Base-by-base conservation (phyloP, 371 early-diverging fungal genomes). In the Saksenaea vasiformis region DNA sequence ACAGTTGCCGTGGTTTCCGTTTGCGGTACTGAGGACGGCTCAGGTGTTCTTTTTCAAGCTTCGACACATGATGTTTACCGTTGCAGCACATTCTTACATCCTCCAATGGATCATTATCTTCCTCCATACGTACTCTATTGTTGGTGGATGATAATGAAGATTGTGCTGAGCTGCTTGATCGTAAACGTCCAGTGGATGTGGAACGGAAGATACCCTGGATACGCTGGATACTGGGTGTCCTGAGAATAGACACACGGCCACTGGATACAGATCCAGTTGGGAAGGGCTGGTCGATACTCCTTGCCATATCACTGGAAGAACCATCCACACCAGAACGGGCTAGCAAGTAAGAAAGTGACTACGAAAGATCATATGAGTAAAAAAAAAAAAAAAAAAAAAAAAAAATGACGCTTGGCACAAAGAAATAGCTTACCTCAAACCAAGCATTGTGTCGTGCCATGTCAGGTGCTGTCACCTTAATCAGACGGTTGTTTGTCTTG, bases 401-500 rank as follows among this genome's bases (percentile, higher is more conserved):
- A 41, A 3, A 19, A 10, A 43, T 17, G 15, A 41, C 8, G 24
- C 1, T 8, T 8, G 24, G 17, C 28, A 28, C n/a, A 17, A 28
- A 2, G 24, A 0, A 11, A 19, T 53, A 47, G 11, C 14, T 66
- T 74, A 76, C 80, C 69, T 77, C 78, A 51, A 73, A 65, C 93
- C 93, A 92, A 36, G 81, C 70, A 13, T 89, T 86, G 62, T 92
- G 93, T 38, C 85, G 84, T 14, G 83, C 80, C 55, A 84, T 80
- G 13, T 74, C 82, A 5, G 80, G 82, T 1, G 93, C 93, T 44
- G 84, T 91, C 68, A 92, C 60, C 70, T 90, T 90, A 62, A 92
- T 68, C 67, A 86, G 84, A 27, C 91, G 84, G 51, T 76, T 82
- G 17, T 79, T 79, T 36, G 91, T 91, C 56, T 84, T 82, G 28